Percentiles rank a stretch among this genome's conserved stretches.
phyloP scores from a whole-genome alignment of 805 yeast genomes.

The Monosporozyma solicola region DNA sequence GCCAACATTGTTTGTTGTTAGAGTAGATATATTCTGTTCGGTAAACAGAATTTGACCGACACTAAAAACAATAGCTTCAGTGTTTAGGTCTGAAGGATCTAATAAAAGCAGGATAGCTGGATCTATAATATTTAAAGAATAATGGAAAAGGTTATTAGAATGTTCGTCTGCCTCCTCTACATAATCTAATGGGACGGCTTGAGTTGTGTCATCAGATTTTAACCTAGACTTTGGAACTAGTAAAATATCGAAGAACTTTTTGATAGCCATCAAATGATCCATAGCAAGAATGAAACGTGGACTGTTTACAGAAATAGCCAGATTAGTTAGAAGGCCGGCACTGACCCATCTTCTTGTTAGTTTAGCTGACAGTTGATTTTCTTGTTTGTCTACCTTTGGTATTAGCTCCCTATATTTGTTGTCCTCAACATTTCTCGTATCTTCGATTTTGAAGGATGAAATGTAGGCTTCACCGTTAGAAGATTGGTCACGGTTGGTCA shows the following conservation, averaged over 20 bases:
- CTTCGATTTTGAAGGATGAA: conserved; percentile 68
- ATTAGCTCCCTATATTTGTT: conserved; percentile 75
- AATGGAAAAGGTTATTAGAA: conserved; percentile 30
- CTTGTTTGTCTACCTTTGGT: conserved; percentile 55
- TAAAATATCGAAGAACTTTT: conserved; percentile 22
- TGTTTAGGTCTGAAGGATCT: conserved; percentile 54
- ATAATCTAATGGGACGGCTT: background rate
- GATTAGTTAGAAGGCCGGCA: conserved; percentile 36
- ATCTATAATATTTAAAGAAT: conserved; percentile 60
- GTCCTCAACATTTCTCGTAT: conserved; percentile 50
- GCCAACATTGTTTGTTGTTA: conserved; percentile 72
- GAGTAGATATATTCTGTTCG: conserved; percentile 54
- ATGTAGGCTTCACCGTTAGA: conserved; percentile 54
- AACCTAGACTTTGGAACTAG: conserved; percentile 6
- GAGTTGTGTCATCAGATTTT: conserved; percentile 1
- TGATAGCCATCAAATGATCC: conserved; percentile 75
- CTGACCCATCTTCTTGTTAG: conserved; percentile 37
- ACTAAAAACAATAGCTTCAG: conserved; percentile 87
- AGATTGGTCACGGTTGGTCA: conserved; percentile 45
- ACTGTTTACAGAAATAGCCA: conserved; percentile 61
- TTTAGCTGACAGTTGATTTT: conserved; percentile 62
- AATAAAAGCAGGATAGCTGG: conserved; percentile 75
- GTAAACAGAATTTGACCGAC: conserved; percentile 69
- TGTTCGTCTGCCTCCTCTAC: conserved; percentile 7
- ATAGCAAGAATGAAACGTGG: conserved; percentile 77